A percentile compares a stretch with the other conserved stretches of the same genome.
These are phyloP conservation scores for Scopulariopsis brevicaulis DNA, from an alignment of 2,329 filamentous ascomycete genomes.

Conservation along the genomic window DNA sequence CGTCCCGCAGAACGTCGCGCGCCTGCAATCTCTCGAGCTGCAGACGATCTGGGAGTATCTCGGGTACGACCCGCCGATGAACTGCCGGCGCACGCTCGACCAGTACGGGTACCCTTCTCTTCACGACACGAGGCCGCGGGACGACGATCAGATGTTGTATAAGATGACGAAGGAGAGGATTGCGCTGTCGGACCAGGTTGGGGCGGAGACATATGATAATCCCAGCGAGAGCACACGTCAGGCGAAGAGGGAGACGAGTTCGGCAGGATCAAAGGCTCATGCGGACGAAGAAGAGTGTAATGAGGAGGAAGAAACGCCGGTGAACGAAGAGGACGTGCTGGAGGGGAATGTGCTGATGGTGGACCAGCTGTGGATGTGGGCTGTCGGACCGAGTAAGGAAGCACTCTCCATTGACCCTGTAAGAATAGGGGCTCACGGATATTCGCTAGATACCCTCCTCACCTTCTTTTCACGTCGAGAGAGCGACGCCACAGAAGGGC, in stretches of 20 bases:
- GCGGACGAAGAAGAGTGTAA: constrained; percentile 8
- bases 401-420: background rate
- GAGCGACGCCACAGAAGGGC: constrained; percentile 40
- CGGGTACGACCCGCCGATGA: constrained; percentile 47
- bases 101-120: constrained; percentile 54
- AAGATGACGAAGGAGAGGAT: constrained; percentile 43
- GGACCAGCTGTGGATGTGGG: constrained; percentile 54
- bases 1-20: constrained; percentile 39
- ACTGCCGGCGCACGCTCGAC: constrained; percentile 49
- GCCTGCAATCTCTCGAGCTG: constrained; percentile 42
- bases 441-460: constrained; percentile 29
- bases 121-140: constrained; percentile 45
- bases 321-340: constrained; percentile 22
- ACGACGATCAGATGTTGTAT: constrained; percentile 58
- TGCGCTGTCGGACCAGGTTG: constrained; percentile 1
- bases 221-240: constrained; percentile 5
- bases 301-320: constrained; percentile 21
- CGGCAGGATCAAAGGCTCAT: constrained; percentile 3
- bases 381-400: constrained; percentile 37
- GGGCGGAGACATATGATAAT: constrained; percentile 2
- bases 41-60: constrained; percentile 54
- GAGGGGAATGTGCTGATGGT: constrained; percentile 55
- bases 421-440: background rate
- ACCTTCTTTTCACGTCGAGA: constrained; percentile 46
- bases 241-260: constrained; percentile 7